phyloP scores from a whole-genome alignment of 495 filamentous ascomycete species.

The Podospora didyma region DNA sequence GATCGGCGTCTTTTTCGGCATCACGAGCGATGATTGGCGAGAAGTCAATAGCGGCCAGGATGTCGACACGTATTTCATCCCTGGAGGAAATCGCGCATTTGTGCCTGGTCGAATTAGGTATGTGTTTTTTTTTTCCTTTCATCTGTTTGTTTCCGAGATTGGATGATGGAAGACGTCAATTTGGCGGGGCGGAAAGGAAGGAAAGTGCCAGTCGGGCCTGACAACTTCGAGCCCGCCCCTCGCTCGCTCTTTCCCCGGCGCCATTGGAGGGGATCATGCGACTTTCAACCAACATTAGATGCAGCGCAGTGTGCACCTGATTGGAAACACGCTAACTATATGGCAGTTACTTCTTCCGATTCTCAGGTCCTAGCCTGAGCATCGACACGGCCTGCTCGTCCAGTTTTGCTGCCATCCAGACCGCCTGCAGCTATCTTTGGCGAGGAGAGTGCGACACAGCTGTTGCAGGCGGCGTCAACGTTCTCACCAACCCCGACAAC shows the following conservation, averaged over 20 bases:
- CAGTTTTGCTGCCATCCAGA: slow-evolving; percentile 38
- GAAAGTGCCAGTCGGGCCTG: slow-evolving; percentile 29
- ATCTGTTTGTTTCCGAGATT: too few species aligned
- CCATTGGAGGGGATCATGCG: too few species aligned
- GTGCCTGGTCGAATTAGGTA: slow-evolving; percentile 44
- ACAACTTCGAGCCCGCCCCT: too few species aligned
- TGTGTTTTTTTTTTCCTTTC: slow-evolving; percentile 21
- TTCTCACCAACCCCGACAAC: slow-evolving; percentile 65
- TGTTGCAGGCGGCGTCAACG: slow-evolving; percentile 60
- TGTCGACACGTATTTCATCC: slow-evolving; percentile 78
- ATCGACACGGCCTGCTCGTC: slow-evolving; percentile 45
- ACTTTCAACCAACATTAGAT: too few species aligned
- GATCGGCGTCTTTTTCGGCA: slow-evolving; percentile 76
- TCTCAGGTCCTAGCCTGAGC: slow-evolving; percentile 34
- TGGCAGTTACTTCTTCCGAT: slow-evolving; percentile 43
- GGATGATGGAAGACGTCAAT: too few species aligned
- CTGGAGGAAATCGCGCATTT: slow-evolving; percentile 73
- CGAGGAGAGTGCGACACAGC: slow-evolving; percentile 63
- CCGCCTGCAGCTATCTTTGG: slow-evolving; percentile 62
- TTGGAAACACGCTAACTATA: too few species aligned
- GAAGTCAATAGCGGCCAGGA: slow-evolving; percentile 74
- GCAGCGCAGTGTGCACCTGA: too few species aligned
- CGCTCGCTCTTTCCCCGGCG: too few species aligned
- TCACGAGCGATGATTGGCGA: slow-evolving; percentile 75
- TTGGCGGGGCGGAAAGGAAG: slow-evolving; percentile 20